Percentiles rank a stretch among this genome's conserved stretches.
Evolutionary conservation across 176 grass and related monocot genomes (phyloP).

Genomic region (Carex pumila): DNA sequence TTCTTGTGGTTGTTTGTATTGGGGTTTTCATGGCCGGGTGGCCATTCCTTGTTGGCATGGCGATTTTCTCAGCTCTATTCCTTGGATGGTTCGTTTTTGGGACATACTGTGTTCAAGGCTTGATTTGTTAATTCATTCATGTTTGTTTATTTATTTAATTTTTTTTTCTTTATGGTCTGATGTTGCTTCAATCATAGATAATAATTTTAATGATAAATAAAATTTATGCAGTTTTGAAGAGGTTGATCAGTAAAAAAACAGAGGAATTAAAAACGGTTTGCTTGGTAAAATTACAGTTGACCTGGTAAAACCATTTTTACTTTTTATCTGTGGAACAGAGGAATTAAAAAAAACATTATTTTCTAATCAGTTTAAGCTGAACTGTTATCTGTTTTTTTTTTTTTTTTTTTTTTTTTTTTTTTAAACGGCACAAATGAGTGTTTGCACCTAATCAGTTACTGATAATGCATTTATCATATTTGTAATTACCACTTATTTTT

Average conservation of each 20-base stretch:
- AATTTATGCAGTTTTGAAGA: not conserved
- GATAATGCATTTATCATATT: too few species aligned
- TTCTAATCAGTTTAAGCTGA: too few species aligned
- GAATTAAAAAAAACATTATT: too few species aligned
- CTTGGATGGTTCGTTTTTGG: slow-evolving; percentile 73
- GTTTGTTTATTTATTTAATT: not conserved
- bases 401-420: too few species aligned
- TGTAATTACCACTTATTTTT: too few species aligned
- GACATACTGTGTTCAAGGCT: slow-evolving; percentile 54
- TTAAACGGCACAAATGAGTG: not conserved
- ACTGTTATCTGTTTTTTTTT: too few species aligned
- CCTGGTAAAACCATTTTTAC: too few species aligned
- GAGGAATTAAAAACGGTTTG: not conserved
- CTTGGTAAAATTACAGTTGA: not conserved
- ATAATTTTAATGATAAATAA: not conserved
- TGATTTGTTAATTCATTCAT: slow-evolving; percentile 39
- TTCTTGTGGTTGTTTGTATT: slow-evolving; percentile 43
- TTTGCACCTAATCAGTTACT: not conserved
- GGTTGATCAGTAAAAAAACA: not conserved
- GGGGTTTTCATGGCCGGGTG: not conserved
- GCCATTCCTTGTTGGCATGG: slow-evolving; percentile 66
- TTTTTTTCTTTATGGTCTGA: not conserved
- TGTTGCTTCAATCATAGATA: not conserved
- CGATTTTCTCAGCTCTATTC: slow-evolving; percentile 60
- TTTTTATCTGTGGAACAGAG: too few species aligned